Conservation (phyloP, 495 filamentous ascomycete species). For the Oleoguttula mirabilis region DNA sequence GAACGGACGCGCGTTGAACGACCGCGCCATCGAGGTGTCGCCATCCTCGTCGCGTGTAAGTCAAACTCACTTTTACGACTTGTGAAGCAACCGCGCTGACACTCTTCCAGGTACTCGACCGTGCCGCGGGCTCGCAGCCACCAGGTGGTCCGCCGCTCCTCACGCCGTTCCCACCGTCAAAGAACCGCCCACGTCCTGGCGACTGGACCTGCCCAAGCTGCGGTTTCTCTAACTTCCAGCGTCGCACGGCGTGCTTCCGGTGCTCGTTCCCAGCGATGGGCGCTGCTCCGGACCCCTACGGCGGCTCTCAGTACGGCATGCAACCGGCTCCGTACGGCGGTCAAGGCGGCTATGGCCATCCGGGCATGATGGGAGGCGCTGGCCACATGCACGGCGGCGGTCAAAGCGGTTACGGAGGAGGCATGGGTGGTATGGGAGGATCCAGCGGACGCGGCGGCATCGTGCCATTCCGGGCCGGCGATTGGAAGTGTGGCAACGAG, state of each 20-base stretch:
- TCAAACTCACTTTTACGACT: neutral
- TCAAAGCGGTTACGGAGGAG: conserved; percentile 31
- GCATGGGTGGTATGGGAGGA: conserved; percentile 41
- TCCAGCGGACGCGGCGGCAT: conserved; percentile 51
- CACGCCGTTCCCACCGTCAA: conserved; percentile 92
- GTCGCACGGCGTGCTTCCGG: conserved; percentile 94
- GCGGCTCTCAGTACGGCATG: conserved; percentile 58
- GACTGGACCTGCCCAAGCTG: conserved; percentile 98
- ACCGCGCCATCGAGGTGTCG: conserved; percentile 97
- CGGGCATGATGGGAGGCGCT: conserved; percentile 67
- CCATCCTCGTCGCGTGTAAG: conserved; percentile 69
- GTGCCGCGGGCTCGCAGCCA: conserved; percentile 46
- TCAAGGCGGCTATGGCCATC: conserved; percentile 56
- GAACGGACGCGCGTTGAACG: conserved; percentile 95
- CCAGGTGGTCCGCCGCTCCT: conserved; percentile 54
- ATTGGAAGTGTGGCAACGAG: conserved; percentile 97
- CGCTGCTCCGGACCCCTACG: conserved; percentile 54
- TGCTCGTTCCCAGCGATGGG: conserved; percentile 93
- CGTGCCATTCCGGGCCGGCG: conserved; percentile 92
- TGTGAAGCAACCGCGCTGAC: neutral
- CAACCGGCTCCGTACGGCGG: conserved; percentile 59
- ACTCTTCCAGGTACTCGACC: conserved; percentile 56
- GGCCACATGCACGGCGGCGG: conserved; percentile 71
- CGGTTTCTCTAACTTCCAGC: conserved; percentile 89
- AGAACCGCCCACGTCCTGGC: conserved; percentile 91